A percentile compares a stretch with the other conserved stretches of the same genome.
These are phyloP conservation scores for Botrytis aclada DNA, from an alignment of 2,329 filamentous ascomycete species.

Conservation along the genomic window DNA sequence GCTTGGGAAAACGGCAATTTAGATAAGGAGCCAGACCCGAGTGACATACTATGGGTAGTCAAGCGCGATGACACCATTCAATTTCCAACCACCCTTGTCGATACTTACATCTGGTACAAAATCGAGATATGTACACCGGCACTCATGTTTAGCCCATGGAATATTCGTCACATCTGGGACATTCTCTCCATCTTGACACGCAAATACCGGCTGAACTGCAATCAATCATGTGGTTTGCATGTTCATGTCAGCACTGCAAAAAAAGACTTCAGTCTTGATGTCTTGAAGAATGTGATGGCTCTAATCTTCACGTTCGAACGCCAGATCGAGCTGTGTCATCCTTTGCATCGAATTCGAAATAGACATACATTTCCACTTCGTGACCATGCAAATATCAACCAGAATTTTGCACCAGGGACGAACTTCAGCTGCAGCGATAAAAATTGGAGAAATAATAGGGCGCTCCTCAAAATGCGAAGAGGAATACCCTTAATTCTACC, in stretches of 20 bases:
- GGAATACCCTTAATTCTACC: neutral
- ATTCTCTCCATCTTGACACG: slow-evolving; percentile 20
- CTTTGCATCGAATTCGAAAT: slow-evolving; percentile 8
- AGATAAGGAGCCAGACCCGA: neutral
- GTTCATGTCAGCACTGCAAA: slow-evolving; percentile 36
- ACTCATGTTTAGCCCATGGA: slow-evolving; percentile 17
- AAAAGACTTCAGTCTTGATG: slow-evolving; percentile 28
- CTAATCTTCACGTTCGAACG: slow-evolving; percentile 34
- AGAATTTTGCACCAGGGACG: slow-evolving; percentile 1
- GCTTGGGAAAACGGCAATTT: neutral
- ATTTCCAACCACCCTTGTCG: neutral
- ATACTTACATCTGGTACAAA: slow-evolving; percentile 21
- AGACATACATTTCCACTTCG: slow-evolving; percentile 12
- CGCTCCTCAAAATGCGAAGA: neutral
- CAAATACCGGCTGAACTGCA: slow-evolving; percentile 29
- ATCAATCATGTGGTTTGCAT: slow-evolving; percentile 34
- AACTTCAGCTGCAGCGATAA: slow-evolving; percentile 2
- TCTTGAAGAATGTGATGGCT: slow-evolving; percentile 35
- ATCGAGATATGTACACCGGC: slow-evolving; percentile 27
- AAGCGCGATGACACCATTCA: slow-evolving; percentile 19
- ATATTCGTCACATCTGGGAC: slow-evolving; percentile 18
- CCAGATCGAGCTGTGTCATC: slow-evolving; percentile 33
- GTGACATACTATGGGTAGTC: slow-evolving; percentile 16
- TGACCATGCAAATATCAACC: neutral
- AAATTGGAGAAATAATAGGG: neutral